Evolutionary conservation across 2,329 filamentous ascomycete genomes (phyloP), one percentile per base, ranked within the genome.

Genomic region (Aspergillus ustus): DNA sequence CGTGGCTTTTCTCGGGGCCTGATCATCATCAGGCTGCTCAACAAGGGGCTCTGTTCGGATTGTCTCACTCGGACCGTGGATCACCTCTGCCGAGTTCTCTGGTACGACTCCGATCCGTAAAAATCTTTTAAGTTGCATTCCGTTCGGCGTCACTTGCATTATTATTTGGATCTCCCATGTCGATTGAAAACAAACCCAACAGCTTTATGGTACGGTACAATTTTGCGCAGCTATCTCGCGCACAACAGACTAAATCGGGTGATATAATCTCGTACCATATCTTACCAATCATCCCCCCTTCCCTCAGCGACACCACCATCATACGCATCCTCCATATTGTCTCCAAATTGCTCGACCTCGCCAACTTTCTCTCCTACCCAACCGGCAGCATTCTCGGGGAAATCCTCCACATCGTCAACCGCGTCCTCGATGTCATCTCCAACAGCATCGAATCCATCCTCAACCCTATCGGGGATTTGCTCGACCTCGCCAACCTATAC

Each of bases 281-380:
- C 34, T 25, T 43, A 62, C 63, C 60, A 64, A 29, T 61, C 34
- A 31, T 67, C 70, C 25, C 62, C 65, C 72, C 74, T 49, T 17
- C 68, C 70, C 59, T 73, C 69, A 4, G 57, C 71, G 57, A 74
- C 69, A 4, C 79, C 80, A 57, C 75, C 70, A 65, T 83, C 80
- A 66, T 81, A 82, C 15, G 78, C 72, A 70, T 79, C 65, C 44
- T 77, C 77, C 19, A 82, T 66, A 49, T 78, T 61, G 20, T 77
- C 64, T 31, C 75, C 72, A 57, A 75, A 74, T 28, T 57, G 64
- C 40, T 59, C 57, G 28, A 49, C 50, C 20, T 57, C 55, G 22
- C 55, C 55, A n/a, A 51, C 55, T 37, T 57, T 57, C 37, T 51
- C 52, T 5, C 52, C 53, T 28, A 29, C 25, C 53, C 53, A 56